These are phyloP conservation scores for Penicillium aurantiogriseum DNA, from an alignment of 2,329 filamentous ascomycete species.

Conservation along the genomic window DNA sequence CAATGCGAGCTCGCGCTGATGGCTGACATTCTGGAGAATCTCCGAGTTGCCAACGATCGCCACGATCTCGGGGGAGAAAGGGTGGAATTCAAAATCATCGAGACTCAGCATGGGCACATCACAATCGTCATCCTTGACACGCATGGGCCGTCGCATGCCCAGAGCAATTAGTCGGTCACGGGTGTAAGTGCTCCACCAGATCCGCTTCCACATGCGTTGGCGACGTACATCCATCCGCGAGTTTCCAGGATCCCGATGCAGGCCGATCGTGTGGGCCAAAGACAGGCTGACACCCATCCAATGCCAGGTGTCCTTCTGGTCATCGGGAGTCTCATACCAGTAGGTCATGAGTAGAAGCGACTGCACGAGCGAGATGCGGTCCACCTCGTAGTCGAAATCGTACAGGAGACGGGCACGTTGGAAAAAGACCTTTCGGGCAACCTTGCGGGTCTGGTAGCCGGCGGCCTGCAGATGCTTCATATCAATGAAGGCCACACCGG, in stretches of 20 bases:
- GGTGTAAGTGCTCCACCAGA: slow-evolving; percentile 99
- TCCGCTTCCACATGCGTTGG: slow-evolving; percentile 85
- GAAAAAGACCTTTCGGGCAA: slow-evolving; percentile 84
- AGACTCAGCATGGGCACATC: slow-evolving; percentile 87
- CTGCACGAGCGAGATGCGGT: slow-evolving; percentile 85
- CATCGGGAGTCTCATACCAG: slow-evolving; percentile 95
- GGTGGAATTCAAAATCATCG: slow-evolving; percentile 76
- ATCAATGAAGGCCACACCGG: slow-evolving; percentile 83
- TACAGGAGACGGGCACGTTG: slow-evolving; percentile 85
- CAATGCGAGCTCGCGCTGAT: slow-evolving; percentile 75
- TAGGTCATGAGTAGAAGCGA: slow-evolving; percentile 89
- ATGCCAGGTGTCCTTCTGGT: slow-evolving; percentile 97
- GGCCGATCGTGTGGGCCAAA: slow-evolving; percentile 85
- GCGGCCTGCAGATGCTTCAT: slow-evolving; percentile 72
- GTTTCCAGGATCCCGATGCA: slow-evolving; percentile 80
- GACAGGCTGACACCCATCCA: slow-evolving; percentile 98
- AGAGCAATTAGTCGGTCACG: slow-evolving; percentile 87
- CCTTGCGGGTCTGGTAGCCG: slow-evolving; percentile 75
- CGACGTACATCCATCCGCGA: slow-evolving; percentile 71
- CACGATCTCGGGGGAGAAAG: slow-evolving; percentile 65
- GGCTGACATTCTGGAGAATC: slow-evolving; percentile 65
- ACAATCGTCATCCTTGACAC: slow-evolving; percentile 90
- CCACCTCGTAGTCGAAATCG: slow-evolving; percentile 91
- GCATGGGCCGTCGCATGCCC: slow-evolving; percentile 87
- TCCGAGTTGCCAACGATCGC: slow-evolving; percentile 69